Evolutionary conservation across 768 basidiomycete genomes (phyloP).

Genomic region (Tylopilus sp.): DNA sequence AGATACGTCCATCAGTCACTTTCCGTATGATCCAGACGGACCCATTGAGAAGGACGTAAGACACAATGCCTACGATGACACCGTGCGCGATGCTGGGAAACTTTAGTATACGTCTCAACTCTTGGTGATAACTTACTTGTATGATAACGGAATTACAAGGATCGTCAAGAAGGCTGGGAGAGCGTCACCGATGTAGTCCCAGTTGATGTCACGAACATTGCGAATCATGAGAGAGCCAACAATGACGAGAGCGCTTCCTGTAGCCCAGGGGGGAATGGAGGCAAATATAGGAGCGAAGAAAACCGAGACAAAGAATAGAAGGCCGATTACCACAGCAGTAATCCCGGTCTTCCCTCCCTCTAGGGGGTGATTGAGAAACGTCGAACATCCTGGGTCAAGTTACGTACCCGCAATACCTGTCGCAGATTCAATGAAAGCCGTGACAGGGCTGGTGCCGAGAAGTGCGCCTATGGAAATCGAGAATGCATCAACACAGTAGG

Average conservation of each 20-base stretch:
- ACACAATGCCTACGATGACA: constrained; percentile 74
- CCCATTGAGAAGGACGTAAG: constrained; percentile 73
- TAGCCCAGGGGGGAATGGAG: constrained; percentile 84
- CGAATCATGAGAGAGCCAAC: constrained; percentile 89
- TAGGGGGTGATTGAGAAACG: constrained; percentile 20
- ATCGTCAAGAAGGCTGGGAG: constrained; percentile 83
- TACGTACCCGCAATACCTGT: constrained; percentile 69
- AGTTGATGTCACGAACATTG: constrained; percentile 84
- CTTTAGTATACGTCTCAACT: not conserved
- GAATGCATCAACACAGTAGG: constrained; percentile 82
- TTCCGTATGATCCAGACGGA: constrained; percentile 57
- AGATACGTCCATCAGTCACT: constrained; percentile 52
- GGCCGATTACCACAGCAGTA: constrained; percentile 66
- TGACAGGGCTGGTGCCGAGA: constrained; percentile 77
- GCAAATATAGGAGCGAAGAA: constrained; percentile 91
- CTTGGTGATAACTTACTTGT: constrained; percentile 51
- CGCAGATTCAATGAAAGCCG: constrained; percentile 79
- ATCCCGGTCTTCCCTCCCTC: constrained; percentile 90
- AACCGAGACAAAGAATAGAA: constrained; percentile 78
- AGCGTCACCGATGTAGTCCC: constrained; percentile 85
- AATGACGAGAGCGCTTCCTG: constrained; percentile 80
- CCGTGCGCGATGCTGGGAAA: constrained; percentile 77
- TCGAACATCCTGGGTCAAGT: not conserved
- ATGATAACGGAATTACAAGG: constrained; percentile 73
- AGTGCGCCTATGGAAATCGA: constrained; percentile 79